Percentiles rank a stretch among this genome's conserved stretches.
phyloP scores from a whole-genome alignment of 371 early-diverging fungal species.

The Lichtheimia ornata region DNA sequence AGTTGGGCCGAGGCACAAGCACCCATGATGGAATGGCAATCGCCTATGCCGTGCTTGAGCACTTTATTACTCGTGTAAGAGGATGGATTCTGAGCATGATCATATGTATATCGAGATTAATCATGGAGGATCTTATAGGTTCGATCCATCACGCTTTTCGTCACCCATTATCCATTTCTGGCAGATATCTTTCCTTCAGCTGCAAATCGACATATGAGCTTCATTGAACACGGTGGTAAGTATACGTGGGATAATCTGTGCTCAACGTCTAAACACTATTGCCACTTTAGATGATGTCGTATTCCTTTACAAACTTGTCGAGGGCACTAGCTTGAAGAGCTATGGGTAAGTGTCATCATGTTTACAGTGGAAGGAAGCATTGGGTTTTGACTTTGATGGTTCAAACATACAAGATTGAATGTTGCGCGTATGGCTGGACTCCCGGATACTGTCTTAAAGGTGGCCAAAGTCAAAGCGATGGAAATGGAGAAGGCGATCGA shows the following conservation, averaged over 20 bases:
- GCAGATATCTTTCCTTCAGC: slow-evolving; percentile 40
- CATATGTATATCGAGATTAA: neutral
- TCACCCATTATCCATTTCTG: slow-evolving; percentile 77
- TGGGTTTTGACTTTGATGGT: slow-evolving; percentile 4
- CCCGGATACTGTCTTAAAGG: slow-evolving; percentile 52
- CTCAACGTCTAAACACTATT: neutral
- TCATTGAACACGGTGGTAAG: slow-evolving; percentile 48
- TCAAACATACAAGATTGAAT: slow-evolving; percentile 65
- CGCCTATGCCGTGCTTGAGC: slow-evolving; percentile 83
- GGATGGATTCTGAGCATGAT: no score
- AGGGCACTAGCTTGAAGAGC: slow-evolving; percentile 74
- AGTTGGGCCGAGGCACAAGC: slow-evolving; percentile 97
- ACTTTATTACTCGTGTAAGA: slow-evolving; percentile 60
- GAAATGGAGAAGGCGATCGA: slow-evolving; percentile 40
- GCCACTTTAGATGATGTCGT: slow-evolving; percentile 48
- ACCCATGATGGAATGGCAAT: slow-evolving; percentile 92
- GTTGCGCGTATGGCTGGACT: slow-evolving; percentile 81
- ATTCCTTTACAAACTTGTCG: slow-evolving; percentile 85
- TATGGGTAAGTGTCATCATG: slow-evolving; percentile 62
- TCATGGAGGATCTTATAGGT: slow-evolving; percentile 16
- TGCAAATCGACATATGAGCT: slow-evolving; percentile 76
- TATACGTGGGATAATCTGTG: no score
- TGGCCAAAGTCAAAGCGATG: slow-evolving; percentile 60
- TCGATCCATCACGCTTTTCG: slow-evolving; percentile 58
- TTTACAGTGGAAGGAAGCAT: neutral